Percentiles rank a stretch among this genome's conserved stretches.
Conservation (phyloP, 768 basidiomycete species). For the Multifurca ochricompacta region DNA sequence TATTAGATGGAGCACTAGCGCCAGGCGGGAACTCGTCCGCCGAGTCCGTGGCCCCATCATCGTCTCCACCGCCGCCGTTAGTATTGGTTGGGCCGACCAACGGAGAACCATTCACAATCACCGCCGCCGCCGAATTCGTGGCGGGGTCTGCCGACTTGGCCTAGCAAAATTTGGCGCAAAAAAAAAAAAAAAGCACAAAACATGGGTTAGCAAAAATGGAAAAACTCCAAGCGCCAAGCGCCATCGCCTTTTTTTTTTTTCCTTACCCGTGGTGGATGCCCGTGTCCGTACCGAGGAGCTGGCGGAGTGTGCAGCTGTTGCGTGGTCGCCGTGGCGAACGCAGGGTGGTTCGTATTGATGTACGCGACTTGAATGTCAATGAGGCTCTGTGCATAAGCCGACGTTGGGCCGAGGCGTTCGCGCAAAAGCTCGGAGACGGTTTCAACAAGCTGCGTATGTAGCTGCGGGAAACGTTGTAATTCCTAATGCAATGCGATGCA, state of each 20-base stretch:
- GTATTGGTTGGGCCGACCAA: not conserved
- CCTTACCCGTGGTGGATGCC: constrained; percentile 47
- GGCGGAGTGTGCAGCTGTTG: constrained; percentile 47
- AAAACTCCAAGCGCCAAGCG: not conserved
- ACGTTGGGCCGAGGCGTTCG: constrained; percentile 92
- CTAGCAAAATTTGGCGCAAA: constrained; percentile 29
- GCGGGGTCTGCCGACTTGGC: constrained; percentile 53
- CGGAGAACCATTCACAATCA: constrained; percentile 42
- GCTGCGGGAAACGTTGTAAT: constrained; percentile 86
- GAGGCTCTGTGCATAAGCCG: constrained; percentile 91
- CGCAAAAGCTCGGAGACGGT: constrained; percentile 93
- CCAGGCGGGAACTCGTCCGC: constrained; percentile 45
- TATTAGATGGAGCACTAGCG: constrained; percentile 46
- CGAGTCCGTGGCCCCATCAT: constrained; percentile 59
- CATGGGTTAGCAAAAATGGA: not conserved
- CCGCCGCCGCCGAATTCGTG: constrained; percentile 18
- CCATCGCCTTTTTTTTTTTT: too few relatives aligned
- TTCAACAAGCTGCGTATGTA: constrained; percentile 92
- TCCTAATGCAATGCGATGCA: constrained; percentile 46
- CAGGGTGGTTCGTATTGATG: constrained; percentile 98
- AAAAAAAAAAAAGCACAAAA: not conserved
- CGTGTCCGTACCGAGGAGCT: constrained; percentile 35
- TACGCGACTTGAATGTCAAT: constrained; percentile 98
- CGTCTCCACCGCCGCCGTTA: constrained; percentile 35
- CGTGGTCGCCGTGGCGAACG: constrained; percentile 75